Percentiles rank a stretch among this genome's conserved stretches.
These are phyloP conservation scores for Drosera capensis DNA, from an alignment of 148 eudicot genomes.

Conservation along the genomic window DNA sequence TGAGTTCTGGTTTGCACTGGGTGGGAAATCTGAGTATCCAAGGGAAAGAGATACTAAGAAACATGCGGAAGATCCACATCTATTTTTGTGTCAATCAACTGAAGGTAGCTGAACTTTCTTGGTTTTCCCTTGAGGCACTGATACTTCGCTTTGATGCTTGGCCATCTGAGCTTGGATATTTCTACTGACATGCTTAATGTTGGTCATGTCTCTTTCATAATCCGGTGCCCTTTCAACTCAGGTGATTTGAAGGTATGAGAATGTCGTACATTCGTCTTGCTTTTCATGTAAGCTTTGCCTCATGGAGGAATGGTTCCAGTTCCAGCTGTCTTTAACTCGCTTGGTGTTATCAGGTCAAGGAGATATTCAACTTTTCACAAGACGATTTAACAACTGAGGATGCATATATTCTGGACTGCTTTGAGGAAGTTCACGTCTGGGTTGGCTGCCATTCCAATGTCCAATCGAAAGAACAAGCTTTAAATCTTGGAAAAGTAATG, in stretches of 20 bases:
- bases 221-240: constrained; percentile 6
- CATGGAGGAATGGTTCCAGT: neutral
- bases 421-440: constrained; percentile 32
- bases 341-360: constrained; percentile 19
- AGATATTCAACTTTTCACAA: constrained; percentile 36
- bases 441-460: constrained; percentile 26
- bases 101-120: constrained; percentile 12
- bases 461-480: constrained; percentile 24
- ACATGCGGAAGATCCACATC: constrained; percentile 19
- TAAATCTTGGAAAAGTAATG: constrained; percentile 34
- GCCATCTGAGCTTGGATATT: constrained; percentile 4
- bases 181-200: constrained; percentile 10
- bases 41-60: constrained; percentile 13
- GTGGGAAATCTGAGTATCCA: constrained; percentile 25
- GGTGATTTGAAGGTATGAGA: constrained; percentile 24
- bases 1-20: constrained; percentile 21
- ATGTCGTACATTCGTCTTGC: neutral
- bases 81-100: constrained; percentile 17
- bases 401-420: constrained; percentile 30
- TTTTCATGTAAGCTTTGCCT: neutral
- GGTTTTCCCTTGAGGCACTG: neutral
- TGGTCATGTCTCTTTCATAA: constrained; percentile 7
- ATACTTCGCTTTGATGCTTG: constrained; percentile 6
- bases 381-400: constrained; percentile 49
- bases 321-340: neutral